Base-by-base conservation (phyloP, 805 yeast genomes). In the Yarrowia bubula region DNA sequence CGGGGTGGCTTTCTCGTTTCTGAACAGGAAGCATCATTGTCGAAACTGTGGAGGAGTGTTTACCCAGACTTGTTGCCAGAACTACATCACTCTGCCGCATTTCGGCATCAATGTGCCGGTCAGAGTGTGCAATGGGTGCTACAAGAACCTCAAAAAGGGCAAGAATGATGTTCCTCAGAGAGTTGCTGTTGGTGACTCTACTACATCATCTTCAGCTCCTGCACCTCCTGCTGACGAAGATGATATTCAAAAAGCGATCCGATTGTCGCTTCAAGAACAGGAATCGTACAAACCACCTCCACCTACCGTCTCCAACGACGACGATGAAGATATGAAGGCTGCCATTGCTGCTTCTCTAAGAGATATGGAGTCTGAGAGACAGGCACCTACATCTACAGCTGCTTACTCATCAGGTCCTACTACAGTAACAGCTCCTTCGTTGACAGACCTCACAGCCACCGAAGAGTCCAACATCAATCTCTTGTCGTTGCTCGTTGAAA, bases 41-140 rank as follows among this genome's bases (percentile, higher is more conserved):
- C 83, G 99, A 63, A 88, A 96, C 62, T 95, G 99, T 77, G 99
- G 99, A 28, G 98, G 98, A 3, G 97, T 91, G 0, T 93, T 83
- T 73, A 87, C 96, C 75, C 92, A 89, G 69, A 82, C 84, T 6
- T 96, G 96, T 75, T 90, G 98, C n/a, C 78, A 87, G 1, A 84
- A 89, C 69, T 79, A 75, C 57, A 79, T 86, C 38, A 86, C 92
- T 9, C 78, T 95, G 65, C 93, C 96, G 0, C 87, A 88, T 51
- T 80, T 90, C 58, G 99, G 99, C 0, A 90, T 95, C 44, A 84
- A 84, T 68, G 90, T 88, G 64, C 90, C 96, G 0, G 98, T 93
- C 0, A 81, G 99, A 65, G 98, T 93, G 0, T 95, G 99, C 76
- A 98, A 92, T 70, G 88, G 88, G 67, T 95, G 99, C 74, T 84